Evolutionary conservation across 2,329 filamentous ascomycete genomes (phyloP), one percentile per base, ranked within the genome.

Genomic region (Aaosphaeria arxii): DNA sequence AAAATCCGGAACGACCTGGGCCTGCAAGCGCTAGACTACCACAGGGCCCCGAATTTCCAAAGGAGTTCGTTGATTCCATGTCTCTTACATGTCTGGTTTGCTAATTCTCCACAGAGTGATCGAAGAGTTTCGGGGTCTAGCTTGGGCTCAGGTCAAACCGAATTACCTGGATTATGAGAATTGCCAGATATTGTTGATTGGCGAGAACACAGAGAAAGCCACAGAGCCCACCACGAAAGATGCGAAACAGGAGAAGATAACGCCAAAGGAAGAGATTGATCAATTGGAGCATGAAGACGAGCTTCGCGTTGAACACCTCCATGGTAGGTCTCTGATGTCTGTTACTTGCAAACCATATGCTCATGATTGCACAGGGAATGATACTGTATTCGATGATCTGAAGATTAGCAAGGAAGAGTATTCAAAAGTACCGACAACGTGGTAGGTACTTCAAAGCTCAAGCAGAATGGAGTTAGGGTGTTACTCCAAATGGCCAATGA

Each of bases 141-240:
- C 88, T 40, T 96, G 91, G 91, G 77, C 84, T 47, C 83, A 88
- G 0, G 77, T 88, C 1, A 77, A 85, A 55, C 88, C 90, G 0
- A 82, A 87, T 49, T 84, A 91, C 56, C 75, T 95, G 3, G 80
- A 92, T 58, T 89, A 88, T 62, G 78, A 78, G 32, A 87, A 89
- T 55, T 81, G 87, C 0, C 89, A 95, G 63, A 79, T 95, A 46
- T 72, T 96, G 7, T 77, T 96, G 48, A 85, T 96, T 40, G 90
- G 91, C 5, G 84, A 89, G 58, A 79, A 79, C 1, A 73, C 71
- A 28, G 76, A 81, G 0, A 81, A 80, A 50, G 84, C 83, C 0
- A 71, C 82, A 0, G 77, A 84, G 57, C 73, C 79, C 29, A 76
- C 77, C 4, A 73, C 77, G 24, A 84, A 85, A 54, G 71, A 82